phyloP scores from a whole-genome alignment of 139 green algal genomes.

The Haematococcus lacustris region DNA sequence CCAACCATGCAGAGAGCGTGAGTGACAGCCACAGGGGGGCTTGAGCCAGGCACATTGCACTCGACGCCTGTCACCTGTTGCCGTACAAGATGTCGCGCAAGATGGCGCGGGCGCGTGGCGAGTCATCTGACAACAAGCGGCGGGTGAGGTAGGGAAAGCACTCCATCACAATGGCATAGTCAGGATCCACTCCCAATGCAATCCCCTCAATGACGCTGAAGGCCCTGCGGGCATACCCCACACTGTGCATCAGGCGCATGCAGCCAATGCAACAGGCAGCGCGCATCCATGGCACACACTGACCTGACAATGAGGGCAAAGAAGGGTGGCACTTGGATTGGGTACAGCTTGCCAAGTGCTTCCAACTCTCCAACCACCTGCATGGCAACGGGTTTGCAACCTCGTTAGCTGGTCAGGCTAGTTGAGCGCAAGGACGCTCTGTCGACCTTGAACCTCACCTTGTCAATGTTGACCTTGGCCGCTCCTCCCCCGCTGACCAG shows the following conservation, averaged over 20 bases:
- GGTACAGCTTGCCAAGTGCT: slow-evolving; percentile 59
- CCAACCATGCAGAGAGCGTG: too few relatives aligned
- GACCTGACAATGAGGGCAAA: slow-evolving; percentile 87
- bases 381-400: background rate
- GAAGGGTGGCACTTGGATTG: slow-evolving; percentile 56
- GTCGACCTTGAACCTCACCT: too few relatives aligned
- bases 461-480: slow-evolving; percentile 40
- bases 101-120: slow-evolving; percentile 44
- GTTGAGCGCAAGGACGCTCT: background rate
- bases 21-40: background rate
- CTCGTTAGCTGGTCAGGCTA: background rate
- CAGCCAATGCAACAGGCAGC: too few relatives aligned
- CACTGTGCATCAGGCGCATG: too few relatives aligned
- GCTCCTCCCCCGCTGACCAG: slow-evolving; percentile 56
- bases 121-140: slow-evolving; percentile 74
- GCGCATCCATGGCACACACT: background rate
- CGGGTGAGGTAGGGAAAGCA: slow-evolving; percentile 72
- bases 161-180: slow-evolving; percentile 79
- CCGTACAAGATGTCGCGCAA: slow-evolving; percentile 75
- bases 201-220: slow-evolving; percentile 88
- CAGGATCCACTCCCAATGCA: slow-evolving; percentile 49
- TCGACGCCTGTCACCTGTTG: slow-evolving; percentile 15
- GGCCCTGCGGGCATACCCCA: slow-evolving; percentile 47
- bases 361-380: slow-evolving; percentile 72
- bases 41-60: background rate